These are phyloP conservation scores for Mayamaea pseudoterrestris DNA, from an alignment of 108 stramenopile species.

Conservation along the genomic window DNA sequence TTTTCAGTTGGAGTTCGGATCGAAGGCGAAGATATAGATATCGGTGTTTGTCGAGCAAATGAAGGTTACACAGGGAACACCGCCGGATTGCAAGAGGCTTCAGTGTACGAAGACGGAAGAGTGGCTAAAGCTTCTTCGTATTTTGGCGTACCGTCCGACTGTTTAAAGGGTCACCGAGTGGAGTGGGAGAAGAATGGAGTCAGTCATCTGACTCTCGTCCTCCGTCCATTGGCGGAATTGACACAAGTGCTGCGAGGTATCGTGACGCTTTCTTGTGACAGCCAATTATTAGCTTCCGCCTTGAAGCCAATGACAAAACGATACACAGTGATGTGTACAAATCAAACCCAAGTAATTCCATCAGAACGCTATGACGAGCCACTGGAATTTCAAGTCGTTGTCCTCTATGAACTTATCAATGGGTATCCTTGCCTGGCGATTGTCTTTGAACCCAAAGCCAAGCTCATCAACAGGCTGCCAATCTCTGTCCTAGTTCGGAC, in stretches of 20 bases:
- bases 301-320: constrained; percentile 9
- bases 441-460: constrained; percentile 47
- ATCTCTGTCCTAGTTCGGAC: constrained; percentile 45
- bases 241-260: too few species aligned
- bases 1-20: constrained; percentile 31
- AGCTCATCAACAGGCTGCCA: constrained; percentile 56
- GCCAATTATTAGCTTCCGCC: too few species aligned
- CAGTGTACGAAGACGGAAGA: not conserved
- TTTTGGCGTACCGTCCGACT: constrained; percentile 10
- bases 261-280: too few species aligned
- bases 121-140: not conserved
- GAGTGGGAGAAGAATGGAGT: constrained; percentile 1
- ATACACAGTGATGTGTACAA: not conserved
- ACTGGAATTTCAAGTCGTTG: too few species aligned
- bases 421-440: too few species aligned
- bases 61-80: not conserved
- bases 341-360: too few species aligned
- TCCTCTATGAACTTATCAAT: too few species aligned
- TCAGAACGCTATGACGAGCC: too few species aligned
- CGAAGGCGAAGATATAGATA: constrained; percentile 20
- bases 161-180: constrained; percentile 2
- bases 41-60: constrained; percentile 17
- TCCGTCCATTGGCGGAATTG: too few species aligned
- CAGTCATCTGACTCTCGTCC: too few species aligned
- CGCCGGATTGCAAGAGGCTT: not conserved